A percentile compares a stretch with the other conserved stretches of the same genome.
These are phyloP conservation scores for Sisymbrium irio DNA, from an alignment of 345 rosid genomes.

Conservation along the genomic window DNA sequence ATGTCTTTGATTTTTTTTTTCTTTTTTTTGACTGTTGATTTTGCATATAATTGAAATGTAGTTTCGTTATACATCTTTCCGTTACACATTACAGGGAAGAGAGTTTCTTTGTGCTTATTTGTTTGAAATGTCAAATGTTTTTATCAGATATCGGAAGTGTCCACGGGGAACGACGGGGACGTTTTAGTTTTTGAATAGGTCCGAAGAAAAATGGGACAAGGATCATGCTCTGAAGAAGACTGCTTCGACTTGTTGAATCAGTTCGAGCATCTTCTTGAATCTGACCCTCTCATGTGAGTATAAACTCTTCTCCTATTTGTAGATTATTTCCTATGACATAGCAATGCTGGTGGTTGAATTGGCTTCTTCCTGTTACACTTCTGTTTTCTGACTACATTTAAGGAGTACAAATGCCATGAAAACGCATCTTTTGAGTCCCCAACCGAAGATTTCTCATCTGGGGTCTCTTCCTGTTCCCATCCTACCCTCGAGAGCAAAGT, in stretches of 20 bases:
- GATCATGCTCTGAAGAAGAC: constrained; percentile 19
- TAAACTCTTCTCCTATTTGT: background rate
- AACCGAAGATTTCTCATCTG: constrained; percentile 1
- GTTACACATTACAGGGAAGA: no score
- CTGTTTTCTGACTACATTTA: constrained; percentile 45
- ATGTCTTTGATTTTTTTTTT: no score
- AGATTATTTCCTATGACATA: background rate
- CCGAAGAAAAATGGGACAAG: constrained; percentile 35
- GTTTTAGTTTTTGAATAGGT: background rate
- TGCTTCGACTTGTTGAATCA: constrained; percentile 44
- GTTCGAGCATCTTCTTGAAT: constrained; percentile 58
- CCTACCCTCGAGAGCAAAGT: constrained; percentile 42
- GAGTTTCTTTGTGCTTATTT: no score
- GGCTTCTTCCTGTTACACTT: constrained; percentile 5
- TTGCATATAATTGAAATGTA: no score
- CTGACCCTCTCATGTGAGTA: constrained; percentile 77
- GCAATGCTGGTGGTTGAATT: background rate
- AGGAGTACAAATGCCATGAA: constrained; percentile 37
- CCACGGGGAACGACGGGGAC: background rate
- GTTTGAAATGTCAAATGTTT: no score
- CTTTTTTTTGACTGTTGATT: no score
- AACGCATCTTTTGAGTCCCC: constrained; percentile 3
- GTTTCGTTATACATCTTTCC: no score
- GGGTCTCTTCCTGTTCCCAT: constrained; percentile 4
- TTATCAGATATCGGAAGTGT: background rate